These are phyloP conservation scores for Chlamydomonas incerta DNA, from an alignment of 139 green algal species.

Conservation along the genomic window DNA sequence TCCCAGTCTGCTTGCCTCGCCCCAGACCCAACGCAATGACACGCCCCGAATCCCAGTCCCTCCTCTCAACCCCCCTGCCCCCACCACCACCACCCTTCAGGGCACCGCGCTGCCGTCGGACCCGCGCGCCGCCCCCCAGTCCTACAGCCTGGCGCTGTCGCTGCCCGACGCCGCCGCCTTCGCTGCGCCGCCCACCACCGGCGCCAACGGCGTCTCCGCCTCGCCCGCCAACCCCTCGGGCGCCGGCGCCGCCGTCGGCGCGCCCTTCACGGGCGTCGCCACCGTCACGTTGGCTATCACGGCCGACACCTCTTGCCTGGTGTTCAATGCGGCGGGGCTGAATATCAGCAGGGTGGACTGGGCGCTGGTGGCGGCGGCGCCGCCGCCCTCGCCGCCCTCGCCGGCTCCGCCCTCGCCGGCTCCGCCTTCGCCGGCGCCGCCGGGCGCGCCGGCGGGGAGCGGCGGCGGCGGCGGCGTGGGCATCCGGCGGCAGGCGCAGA, in stretches of 20 bases:
- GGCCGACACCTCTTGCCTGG: slow-evolving; percentile 1
- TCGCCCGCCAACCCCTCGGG: background rate
- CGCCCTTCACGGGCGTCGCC: background rate
- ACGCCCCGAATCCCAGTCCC: background rate
- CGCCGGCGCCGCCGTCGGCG: background rate
- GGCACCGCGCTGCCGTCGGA: background rate
- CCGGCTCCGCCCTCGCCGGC: too few species aligned
- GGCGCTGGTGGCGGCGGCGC: background rate
- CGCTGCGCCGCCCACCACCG: background rate
- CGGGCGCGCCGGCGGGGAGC: background rate
- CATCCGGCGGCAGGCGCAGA: background rate
- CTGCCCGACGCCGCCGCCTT: slow-evolving; percentile 6
- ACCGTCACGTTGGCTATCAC: slow-evolving; percentile 4
- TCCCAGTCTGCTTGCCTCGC: too few species aligned
- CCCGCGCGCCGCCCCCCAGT: background rate
- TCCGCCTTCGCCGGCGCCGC: too few species aligned
- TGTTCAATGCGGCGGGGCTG: slow-evolving; percentile 1
- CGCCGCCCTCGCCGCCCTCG: too few species aligned
- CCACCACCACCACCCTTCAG: background rate
- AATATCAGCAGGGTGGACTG: background rate
- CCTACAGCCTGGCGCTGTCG: slow-evolving; percentile 17
- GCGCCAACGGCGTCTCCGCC: background rate
- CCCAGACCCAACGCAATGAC: too few species aligned
- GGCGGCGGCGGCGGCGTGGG: background rate
- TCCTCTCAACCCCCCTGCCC: background rate